Conservation (phyloP, 257 asterid genomes). For the Petrea volubilis region DNA sequence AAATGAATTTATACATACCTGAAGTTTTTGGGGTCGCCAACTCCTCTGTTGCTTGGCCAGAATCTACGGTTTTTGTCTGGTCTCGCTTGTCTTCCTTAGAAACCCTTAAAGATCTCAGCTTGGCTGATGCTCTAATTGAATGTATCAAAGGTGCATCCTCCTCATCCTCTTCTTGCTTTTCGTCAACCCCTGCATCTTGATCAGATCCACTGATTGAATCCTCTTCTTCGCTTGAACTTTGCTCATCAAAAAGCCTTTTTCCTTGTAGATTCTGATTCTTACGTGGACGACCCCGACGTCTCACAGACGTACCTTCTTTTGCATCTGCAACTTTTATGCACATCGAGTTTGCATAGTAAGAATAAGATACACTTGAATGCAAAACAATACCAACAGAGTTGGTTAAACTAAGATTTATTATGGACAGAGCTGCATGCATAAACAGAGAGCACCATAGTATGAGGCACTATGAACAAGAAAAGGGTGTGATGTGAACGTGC, state of each 20-base stretch:
- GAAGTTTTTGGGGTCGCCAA: constrained; percentile 67
- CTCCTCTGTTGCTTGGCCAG: constrained; percentile 47
- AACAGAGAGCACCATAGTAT: not conserved
- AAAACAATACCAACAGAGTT: not conserved
- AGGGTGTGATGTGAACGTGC: not conserved
- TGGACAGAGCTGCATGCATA: not conserved
- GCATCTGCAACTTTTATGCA: constrained; percentile 50
- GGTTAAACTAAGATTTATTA: not conserved
- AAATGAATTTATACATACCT: constrained; percentile 39
- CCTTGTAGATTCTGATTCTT: constrained; percentile 75
- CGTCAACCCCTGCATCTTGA: constrained; percentile 56
- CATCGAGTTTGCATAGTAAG: constrained; percentile 9
- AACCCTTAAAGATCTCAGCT: constrained; percentile 64
- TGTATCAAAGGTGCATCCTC: constrained; percentile 64
- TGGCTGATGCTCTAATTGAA: constrained; percentile 66
- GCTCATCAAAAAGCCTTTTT: constrained; percentile 75
- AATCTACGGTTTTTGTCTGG: constrained; percentile 39
- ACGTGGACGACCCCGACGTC: constrained; percentile 83
- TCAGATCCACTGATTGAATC: constrained; percentile 89
- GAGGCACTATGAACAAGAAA: not conserved
- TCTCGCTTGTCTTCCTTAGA: constrained; percentile 50
- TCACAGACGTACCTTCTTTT: constrained; percentile 59
- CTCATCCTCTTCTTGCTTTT: constrained; percentile 63
- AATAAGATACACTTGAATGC: constrained; percentile 5
- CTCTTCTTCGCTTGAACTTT: constrained; percentile 81